A percentile compares a stretch with the other conserved stretches of the same genome.
Evolutionary conservation across 2,329 filamentous ascomycete genomes (phyloP).

Genomic region (Coleophoma crateriformis): DNA sequence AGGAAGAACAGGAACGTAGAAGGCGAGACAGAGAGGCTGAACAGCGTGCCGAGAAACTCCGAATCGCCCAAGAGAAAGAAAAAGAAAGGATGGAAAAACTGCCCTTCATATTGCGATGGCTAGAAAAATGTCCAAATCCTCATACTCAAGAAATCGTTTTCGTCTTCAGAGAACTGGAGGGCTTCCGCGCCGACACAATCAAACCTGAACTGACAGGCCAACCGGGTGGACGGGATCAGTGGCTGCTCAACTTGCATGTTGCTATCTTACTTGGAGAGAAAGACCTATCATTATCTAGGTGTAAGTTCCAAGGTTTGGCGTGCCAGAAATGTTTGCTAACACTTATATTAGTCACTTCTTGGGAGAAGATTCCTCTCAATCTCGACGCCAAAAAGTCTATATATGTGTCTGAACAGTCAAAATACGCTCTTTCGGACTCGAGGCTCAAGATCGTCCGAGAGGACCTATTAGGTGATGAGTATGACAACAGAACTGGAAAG

Average conservation of each 20-base stretch:
- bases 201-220: conserved; percentile 45
- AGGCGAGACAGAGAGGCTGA: conserved; percentile 29
- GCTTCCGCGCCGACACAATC: conserved; percentile 60
- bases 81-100: conserved; percentile 48
- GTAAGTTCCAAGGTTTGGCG: conserved; percentile 34
- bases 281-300: conserved; percentile 53
- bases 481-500: conserved; percentile 12
- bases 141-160: conserved; percentile 44
- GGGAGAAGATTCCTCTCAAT: conserved; percentile 50
- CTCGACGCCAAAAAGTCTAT: conserved; percentile 49
- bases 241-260: conserved; percentile 60
- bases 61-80: conserved; percentile 49
- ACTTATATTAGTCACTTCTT: conserved; percentile 43
- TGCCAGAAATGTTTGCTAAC: conserved; percentile 6
- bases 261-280: conserved; percentile 61
- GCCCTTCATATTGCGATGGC: conserved; percentile 56
- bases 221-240: conserved; percentile 55
- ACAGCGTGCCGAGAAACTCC: conserved; percentile 39
- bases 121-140: conserved; percentile 46
- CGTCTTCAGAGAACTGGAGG: conserved; percentile 51
- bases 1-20: conserved; percentile 32
- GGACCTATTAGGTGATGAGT: conserved; percentile 36
- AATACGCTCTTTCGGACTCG: conserved; percentile 48
- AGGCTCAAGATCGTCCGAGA: conserved; percentile 46
- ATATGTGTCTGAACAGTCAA: conserved; percentile 53